Evolutionary conservation across 163 green algal species (phyloP).

Genomic region (Scenedesmus sp.): DNA sequence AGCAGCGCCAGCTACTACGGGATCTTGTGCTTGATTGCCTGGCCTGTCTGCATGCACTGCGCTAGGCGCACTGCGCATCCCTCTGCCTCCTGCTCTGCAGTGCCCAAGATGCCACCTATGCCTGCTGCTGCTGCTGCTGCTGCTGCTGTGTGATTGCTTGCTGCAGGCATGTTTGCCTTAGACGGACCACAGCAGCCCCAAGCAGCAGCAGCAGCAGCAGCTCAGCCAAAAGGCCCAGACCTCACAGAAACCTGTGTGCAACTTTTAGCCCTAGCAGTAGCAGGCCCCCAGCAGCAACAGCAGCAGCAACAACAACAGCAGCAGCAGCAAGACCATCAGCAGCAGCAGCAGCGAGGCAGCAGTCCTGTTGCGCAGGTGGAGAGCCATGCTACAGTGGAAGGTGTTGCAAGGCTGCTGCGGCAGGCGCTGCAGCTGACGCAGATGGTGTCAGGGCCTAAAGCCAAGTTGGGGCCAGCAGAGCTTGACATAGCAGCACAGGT

Average conservation of each 20-base stretch:
- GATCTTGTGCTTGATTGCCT: neutral
- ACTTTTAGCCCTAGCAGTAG: slow-evolving; percentile 34
- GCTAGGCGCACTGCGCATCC: neutral
- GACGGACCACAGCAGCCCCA: neutral
- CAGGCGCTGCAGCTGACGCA: slow-evolving; percentile 4
- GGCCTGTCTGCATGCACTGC: neutral
- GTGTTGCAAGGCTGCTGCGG: slow-evolving; percentile 25
- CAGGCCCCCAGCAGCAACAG: slow-evolving; percentile 1
- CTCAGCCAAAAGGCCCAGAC: neutral
- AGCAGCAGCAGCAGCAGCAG: neutral
- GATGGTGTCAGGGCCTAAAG: slow-evolving; percentile 8
- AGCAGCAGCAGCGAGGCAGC: slow-evolving; percentile 23
- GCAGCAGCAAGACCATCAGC: slow-evolving; percentile 17
- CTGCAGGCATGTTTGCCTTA: slow-evolving; percentile 12
- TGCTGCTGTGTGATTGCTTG: neutral
- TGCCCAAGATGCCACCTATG: neutral
- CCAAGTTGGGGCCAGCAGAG: neutral
- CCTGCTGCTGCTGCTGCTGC: neutral
- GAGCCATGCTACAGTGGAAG: neutral
- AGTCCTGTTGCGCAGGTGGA: neutral
- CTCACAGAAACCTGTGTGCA: slow-evolving; percentile 15
- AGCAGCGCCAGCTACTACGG: too few species aligned
- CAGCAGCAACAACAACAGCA: slow-evolving; percentile 24
- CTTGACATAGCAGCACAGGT: slow-evolving; percentile 20
- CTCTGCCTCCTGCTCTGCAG: neutral